Percentiles rank a stretch among this genome's conserved stretches.
Evolutionary conservation across 2,329 filamentous ascomycete species (phyloP).

Genomic region (Ampelomyces quisqualis): DNA sequence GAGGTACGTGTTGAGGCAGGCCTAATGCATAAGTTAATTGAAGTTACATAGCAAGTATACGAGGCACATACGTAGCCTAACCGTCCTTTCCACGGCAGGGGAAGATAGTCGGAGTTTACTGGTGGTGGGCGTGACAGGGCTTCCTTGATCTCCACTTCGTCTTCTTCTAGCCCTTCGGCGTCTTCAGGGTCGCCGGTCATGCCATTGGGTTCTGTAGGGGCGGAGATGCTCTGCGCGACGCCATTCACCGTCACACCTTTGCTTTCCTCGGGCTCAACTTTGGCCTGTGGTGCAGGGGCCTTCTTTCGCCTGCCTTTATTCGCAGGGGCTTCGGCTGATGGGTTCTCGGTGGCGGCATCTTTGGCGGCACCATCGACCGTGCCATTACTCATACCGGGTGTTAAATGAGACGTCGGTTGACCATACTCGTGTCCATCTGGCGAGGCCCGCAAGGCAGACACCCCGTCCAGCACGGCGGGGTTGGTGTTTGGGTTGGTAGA

Average conservation of each 20-base stretch:
- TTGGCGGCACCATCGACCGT: conserved; percentile 5
- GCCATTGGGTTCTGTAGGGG: conserved; percentile 14
- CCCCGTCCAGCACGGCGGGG: conserved; percentile 46
- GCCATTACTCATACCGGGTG: conserved; percentile 11
- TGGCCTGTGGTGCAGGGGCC: conserved; percentile 26
- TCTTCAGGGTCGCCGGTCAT: conserved; percentile 53
- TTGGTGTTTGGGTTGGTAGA: conserved; percentile 40
- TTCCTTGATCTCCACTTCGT: conserved; percentile 60
- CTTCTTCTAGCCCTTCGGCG: conserved; percentile 43
- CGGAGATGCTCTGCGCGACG: no score
- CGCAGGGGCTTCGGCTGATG: conserved; percentile 14
- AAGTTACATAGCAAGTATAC: conserved; percentile 9
- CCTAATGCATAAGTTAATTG: conserved; percentile 51
- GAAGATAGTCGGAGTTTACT: conserved; percentile 79
- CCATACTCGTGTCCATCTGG: conserved; percentile 42
- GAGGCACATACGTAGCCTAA: conserved; percentile 73
- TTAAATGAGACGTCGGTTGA: conserved; percentile 10
- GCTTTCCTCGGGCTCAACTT: conserved; percentile 23
- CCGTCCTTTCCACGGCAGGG: conserved; percentile 86
- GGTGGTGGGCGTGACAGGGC: conserved; percentile 67
- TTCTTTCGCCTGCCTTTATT: conserved; percentile 30
- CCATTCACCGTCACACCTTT: conserved; percentile 13
- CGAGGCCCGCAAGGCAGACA: conserved; percentile 47
- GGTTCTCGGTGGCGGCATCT: conserved; percentile 18
- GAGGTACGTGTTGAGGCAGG: conserved; percentile 90